Evolutionary conservation across 192 early-diverging fungal species (phyloP), one percentile per base, ranked within the genome.

Genomic region (Coemansia nantahalensis): DNA sequence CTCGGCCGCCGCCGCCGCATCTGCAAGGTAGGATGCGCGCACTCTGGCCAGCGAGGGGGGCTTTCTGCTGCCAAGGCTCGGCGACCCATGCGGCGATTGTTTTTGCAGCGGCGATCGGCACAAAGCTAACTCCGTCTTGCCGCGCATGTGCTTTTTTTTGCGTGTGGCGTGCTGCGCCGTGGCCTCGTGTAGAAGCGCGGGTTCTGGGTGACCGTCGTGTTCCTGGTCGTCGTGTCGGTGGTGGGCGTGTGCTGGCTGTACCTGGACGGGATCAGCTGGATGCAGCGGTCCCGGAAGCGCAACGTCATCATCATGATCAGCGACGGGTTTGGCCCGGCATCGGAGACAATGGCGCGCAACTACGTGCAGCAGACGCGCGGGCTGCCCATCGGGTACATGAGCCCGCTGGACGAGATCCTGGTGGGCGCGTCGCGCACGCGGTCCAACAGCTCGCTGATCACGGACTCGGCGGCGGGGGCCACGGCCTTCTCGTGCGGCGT

Each of bases 401-500:
- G 80, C 40, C 74, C 82, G 5, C 62, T 90, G 15, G 89, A 90
- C 56, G 61, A 80, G 36, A 84, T 89, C 17, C 75, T 83, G 46
- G 87, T 97, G 14, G 95, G 97, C n/a, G 65, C 86, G 17, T 93
- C 91, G 17, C 84, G 97, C 31, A 99, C 97, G 6, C 80, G 89
- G 37, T 90, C 87, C 36, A 83, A 83, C 41, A 49, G 56, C 69
- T 88, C 86, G 34, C 70, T 96, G 23, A 82, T 99, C 6, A 99
- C 97, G 0, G 97, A 99, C 71, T 91, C 89, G 35, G 97, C 97
- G 10, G 94, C 97, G 21, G 97, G 95, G 9, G 97, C 95, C 0
- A 99, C 97, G 1, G 97, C 97, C 3, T 97, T 91, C 56, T 80
- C 93, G 14, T 97, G 95, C 64, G 85, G 77, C 13, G 60, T 84